phyloP scores from a whole-genome alignment of 441 rosid species.

The Cnidoscolus chayamansa region DNA sequence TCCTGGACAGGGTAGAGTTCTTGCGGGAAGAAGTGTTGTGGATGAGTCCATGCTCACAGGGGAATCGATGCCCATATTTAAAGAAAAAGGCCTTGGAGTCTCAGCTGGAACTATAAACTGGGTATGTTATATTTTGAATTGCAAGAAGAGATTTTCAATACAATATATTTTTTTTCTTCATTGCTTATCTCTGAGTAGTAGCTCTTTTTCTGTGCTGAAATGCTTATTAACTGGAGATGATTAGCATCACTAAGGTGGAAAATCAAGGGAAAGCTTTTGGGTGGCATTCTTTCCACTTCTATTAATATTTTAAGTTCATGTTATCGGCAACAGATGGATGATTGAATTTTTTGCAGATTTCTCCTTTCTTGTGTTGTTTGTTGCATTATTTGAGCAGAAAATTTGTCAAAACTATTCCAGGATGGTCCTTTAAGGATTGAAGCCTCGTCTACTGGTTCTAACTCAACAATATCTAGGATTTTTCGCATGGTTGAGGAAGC shows the following conservation, averaged over 20 bases:
- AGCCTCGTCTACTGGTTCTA: constrained; percentile 81
- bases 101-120: constrained; percentile 97
- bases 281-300: constrained; percentile 5
- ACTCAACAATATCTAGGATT: constrained; percentile 85
- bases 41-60: constrained; percentile 99
- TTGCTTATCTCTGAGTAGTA: constrained; percentile 11
- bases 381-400: constrained; percentile 9
- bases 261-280: background rate
- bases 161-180: background rate
- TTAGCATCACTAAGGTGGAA: constrained; percentile 12
- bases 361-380: background rate
- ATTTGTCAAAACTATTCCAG: constrained; percentile 42
- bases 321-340: background rate
- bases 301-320: background rate
- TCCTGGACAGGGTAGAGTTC: constrained; percentile 63
- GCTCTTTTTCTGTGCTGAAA: background rate
- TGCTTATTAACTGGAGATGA: constrained; percentile 3
- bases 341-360: background rate
- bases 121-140: constrained; percentile 41
- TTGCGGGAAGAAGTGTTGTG: constrained; percentile 92
- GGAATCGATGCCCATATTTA: constrained; percentile 89
- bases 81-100: constrained; percentile 69
- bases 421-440: constrained; percentile 92
- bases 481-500: constrained; percentile 95
- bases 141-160: constrained; percentile 3